phyloP scores from a whole-genome alignment of 176 grass and related monocot genomes.

The Avena insularis region DNA sequence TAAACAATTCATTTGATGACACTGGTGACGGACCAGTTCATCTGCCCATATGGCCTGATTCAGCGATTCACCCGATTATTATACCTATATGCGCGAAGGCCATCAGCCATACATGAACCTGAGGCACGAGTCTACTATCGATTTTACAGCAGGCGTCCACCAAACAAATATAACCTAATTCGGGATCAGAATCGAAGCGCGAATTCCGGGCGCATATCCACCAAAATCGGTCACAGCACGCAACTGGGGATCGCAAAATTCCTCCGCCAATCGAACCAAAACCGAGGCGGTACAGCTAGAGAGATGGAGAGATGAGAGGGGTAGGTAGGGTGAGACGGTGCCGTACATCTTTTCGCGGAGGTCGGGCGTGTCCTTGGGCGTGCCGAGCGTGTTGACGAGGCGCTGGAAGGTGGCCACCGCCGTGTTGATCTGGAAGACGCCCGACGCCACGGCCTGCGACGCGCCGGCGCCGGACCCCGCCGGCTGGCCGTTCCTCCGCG shows the following conservation, averaged over 20 bases:
- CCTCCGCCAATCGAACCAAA: background rate
- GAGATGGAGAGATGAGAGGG: background rate
- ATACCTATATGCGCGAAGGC: background rate
- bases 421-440: slow-evolving; percentile 96
- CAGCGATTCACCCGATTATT: background rate
- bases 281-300: too few relatives aligned
- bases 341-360: slow-evolving; percentile 89
- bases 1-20: background rate
- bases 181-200: background rate
- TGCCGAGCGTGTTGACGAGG: slow-evolving; percentile 95
- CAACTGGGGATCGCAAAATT: background rate
- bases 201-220: background rate
- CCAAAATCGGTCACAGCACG: background rate
- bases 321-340: background rate
- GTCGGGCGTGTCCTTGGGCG: slow-evolving; percentile 94
- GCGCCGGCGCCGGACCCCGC: slow-evolving; percentile 31
- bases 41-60: background rate
- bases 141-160: background rate
- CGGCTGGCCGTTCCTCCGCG: background rate
- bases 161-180: slow-evolving; percentile 17
- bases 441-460: slow-evolving; percentile 81
- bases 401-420: slow-evolving; percentile 84
- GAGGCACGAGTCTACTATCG: background rate
- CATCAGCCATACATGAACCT: background rate
- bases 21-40: background rate